Evolutionary conservation across 768 basidiomycete species (phyloP), one percentile per base, ranked within the genome.

Genomic region (Mycena rosella): DNA sequence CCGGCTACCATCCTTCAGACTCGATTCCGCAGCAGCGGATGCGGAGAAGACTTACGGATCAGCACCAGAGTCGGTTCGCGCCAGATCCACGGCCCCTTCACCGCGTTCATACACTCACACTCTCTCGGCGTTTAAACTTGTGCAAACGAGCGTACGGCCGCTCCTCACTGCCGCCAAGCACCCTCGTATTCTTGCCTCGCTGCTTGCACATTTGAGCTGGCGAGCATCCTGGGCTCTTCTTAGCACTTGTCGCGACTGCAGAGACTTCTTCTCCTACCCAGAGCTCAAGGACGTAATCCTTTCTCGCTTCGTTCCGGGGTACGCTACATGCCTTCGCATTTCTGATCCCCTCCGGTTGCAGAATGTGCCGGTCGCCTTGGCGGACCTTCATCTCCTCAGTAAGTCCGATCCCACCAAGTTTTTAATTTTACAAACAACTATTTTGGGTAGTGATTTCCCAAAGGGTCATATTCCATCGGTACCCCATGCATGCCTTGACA

Each of bases 331-430:
- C 45, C 74, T 88, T 48, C 79, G 77, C 3, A 71, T 78, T 53
- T 76, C 85, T 47, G 84, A 87, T 66, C 65, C 79, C 27, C 74
- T 77, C 44, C 74, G 81, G 8, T 79, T 79, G 54, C 82, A 84
- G 53, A 81, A 84, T 44, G 82, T 93, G 26, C 81, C 82, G 5
- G 74, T 92, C 65, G 82, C 84, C 44, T 77, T 93, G 44, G 78
- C 83, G 51, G 89, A 93, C 75, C 78, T 94, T 18, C 83, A 89
- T 74, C 78, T 90, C 24, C 84, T 94, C 59, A 74, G 93, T 94
- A 80, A 77, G 92, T 85, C 40, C 47, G 55, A 49, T 57, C 34
- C 53, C 5, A 32, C 63, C 36, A 67, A 10, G 7, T 53, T 54
- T 52, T 53, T 65, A 53, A 70, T 64, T 60, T 65, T 32, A 60